A percentile compares a stretch with the other conserved stretches of the same genome.
These are phyloP conservation scores for Phytophthora hybrid DNA, from an alignment of 352 stramenopile species.

Conservation along the genomic window DNA sequence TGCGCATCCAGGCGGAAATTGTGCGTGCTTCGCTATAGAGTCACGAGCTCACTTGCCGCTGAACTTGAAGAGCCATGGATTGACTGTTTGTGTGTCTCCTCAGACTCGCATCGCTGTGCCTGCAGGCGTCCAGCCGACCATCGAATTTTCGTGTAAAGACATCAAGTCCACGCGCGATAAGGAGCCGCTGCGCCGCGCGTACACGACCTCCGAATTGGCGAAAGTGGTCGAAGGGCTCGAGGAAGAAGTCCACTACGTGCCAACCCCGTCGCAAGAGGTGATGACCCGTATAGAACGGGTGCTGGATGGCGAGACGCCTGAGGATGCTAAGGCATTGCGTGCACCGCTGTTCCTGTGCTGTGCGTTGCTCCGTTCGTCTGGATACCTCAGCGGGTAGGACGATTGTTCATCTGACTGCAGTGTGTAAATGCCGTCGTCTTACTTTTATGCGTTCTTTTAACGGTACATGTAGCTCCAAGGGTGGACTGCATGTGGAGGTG, in stretches of 20 bases:
- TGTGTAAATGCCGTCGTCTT: background rate
- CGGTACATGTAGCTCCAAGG: constrained; percentile 13
- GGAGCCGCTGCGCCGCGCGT: constrained; percentile 45
- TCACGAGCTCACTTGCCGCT: background rate
- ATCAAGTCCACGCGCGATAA: constrained; percentile 48
- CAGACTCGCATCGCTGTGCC: constrained; percentile 41
- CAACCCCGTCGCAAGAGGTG: constrained; percentile 48
- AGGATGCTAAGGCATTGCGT: constrained; percentile 58
- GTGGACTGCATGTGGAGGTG: constrained; percentile 59
- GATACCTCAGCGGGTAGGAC: constrained; percentile 35
- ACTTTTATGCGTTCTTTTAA: constrained; percentile 7
- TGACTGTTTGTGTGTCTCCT: constrained; percentile 8
- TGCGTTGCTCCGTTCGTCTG: constrained; percentile 58
- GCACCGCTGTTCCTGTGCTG: constrained; percentile 69
- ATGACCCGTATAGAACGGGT: constrained; percentile 59
- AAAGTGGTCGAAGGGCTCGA: constrained; percentile 43
- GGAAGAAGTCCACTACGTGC: constrained; percentile 61
- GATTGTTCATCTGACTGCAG: background rate
- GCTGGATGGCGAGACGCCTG: constrained; percentile 50
- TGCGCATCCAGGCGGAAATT: constrained; percentile 82
- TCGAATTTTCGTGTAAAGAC: constrained; percentile 69
- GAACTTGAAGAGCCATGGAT: constrained; percentile 14
- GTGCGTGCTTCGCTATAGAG: constrained; percentile 51
- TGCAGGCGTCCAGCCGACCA: constrained; percentile 17
- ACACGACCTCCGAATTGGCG: constrained; percentile 40